These are phyloP conservation scores for Actinidia arguta DNA, from an alignment of 179 eudicot species.

Conservation along the genomic window DNA sequence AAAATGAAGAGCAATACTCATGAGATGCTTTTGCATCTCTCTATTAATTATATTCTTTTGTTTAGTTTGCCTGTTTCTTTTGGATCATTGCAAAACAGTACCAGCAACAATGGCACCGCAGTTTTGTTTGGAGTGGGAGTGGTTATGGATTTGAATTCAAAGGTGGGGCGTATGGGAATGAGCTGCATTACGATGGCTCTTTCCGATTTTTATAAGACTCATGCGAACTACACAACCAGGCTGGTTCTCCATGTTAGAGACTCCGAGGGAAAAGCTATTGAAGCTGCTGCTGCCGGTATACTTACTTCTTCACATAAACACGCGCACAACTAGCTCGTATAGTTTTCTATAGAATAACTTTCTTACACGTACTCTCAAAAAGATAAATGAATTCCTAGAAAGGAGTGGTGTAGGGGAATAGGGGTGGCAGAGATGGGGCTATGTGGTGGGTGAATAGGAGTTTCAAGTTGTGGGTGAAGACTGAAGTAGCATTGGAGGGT, in stretches of 20 bases:
- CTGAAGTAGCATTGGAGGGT: too few relatives aligned
- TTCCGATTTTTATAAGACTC: background rate
- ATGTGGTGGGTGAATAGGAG: too few relatives aligned
- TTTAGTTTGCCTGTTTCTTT: too few relatives aligned
- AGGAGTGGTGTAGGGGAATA: too few relatives aligned
- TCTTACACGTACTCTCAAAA: slow-evolving; percentile 27
- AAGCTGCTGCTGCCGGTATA: slow-evolving; percentile 33
- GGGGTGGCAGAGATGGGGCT: too few relatives aligned
- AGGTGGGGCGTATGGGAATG: background rate
- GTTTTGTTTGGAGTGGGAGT: background rate
- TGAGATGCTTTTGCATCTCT: too few relatives aligned
- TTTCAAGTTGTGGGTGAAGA: too few relatives aligned
- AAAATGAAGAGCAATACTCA: too few relatives aligned
- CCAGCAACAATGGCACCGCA: background rate
- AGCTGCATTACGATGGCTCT: background rate
- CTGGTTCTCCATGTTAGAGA: background rate
- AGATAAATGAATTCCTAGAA: background rate
- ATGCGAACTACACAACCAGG: background rate
- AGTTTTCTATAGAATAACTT: slow-evolving; percentile 45
- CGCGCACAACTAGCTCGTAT: slow-evolving; percentile 45
- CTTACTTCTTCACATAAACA: slow-evolving; percentile 63
- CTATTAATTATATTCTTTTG: too few relatives aligned
- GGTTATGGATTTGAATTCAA: background rate
- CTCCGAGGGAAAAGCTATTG: background rate
- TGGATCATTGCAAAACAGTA: too few relatives aligned